Evolutionary conservation across 2,329 filamentous ascomycete genomes (phyloP), one percentile per base, ranked within the genome.

Genomic region (Arthroderma uncinatum): DNA sequence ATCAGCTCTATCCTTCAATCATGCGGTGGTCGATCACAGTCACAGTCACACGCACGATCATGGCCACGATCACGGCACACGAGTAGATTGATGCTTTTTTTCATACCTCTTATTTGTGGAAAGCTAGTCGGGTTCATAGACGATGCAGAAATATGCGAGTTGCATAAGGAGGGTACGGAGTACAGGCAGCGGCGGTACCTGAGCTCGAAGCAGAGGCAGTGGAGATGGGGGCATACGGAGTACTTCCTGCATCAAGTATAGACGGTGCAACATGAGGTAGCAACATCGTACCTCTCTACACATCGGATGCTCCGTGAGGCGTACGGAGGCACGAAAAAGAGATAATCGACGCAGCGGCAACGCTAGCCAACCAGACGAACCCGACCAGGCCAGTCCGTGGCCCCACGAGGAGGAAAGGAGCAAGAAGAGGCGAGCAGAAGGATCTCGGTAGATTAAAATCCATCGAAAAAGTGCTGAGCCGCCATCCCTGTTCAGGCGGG

Each of bases 21-120:
- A 50, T 50, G 44, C 44, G 44, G 25, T 50, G 44, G 44, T 12
- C 44, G 44, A 50, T 50, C 44, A 50, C 44, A 50, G 44, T 50
- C 44, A 50, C 44, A 50, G 44, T 50, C 44, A 50, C 44, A 50
- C 44, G 44, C 44, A n/a, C 44, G 25, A 21, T 16, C 16, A 19
- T 7, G 39, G 16, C 16, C 39, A 42, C 39, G 39, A 33, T 23
- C 40, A 19, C n/a, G 44, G 12, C 33, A 50, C 44, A 34, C 25
- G 8, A n/a, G 44, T n/a, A n/a, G n/a, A n/a, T n/a, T n/a, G n/a
- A n/a, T n/a, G n/a, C n/a, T n/a, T n/a, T n/a, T n/a, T n/a, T n/a
- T n/a, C n/a, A n/a, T n/a, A n/a, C n/a, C n/a, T n/a, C n/a, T n/a
- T n/a, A n/a, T n/a, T n/a, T n/a, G n/a, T n/a, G n/a, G n/a, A n/a